Conservation (phyloP, 345 rosid genomes). For the Atalantia buxifolia region DNA sequence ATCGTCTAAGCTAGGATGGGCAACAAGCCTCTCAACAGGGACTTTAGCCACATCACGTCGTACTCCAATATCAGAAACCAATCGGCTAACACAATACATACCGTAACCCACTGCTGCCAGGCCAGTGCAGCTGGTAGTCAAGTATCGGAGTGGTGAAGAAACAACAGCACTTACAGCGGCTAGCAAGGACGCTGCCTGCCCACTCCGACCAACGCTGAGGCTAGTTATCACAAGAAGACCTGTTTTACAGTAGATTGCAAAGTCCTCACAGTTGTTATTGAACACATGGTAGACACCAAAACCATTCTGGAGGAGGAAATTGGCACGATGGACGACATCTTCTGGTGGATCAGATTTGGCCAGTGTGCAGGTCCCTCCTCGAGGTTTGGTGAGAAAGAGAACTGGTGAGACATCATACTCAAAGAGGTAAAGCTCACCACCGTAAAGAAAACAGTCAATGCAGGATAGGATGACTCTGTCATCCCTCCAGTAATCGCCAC, state of each 20-base stretch:
- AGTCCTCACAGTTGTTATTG: conserved; percentile 78
- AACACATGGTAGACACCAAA: conserved; percentile 65
- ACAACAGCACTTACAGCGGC: conserved; percentile 45
- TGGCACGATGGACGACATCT: conserved; percentile 55
- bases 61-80: conserved; percentile 58
- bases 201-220: conserved; percentile 63
- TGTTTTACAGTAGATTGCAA: conserved; percentile 75
- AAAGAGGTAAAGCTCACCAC: conserved; percentile 57
- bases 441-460: conserved; percentile 64
- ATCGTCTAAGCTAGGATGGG: conserved; percentile 7
- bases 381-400: conserved; percentile 48
- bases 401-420: conserved; percentile 47
- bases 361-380: conserved; percentile 82
- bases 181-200: conserved; percentile 59
- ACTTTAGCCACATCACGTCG: conserved; percentile 55
- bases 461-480: conserved; percentile 65
- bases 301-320: conserved; percentile 54
- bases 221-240: conserved; percentile 46
- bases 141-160: conserved; percentile 46
- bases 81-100: conserved; percentile 47
- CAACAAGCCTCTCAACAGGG: conserved; percentile 43
- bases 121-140: conserved; percentile 57
- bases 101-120: conserved; percentile 47
- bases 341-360: conserved; percentile 58
- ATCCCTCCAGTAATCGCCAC: conserved; percentile 45